These are phyloP conservation scores for Penicillium canariense DNA, from an alignment of 495 filamentous ascomycete species.

Conservation along the genomic window DNA sequence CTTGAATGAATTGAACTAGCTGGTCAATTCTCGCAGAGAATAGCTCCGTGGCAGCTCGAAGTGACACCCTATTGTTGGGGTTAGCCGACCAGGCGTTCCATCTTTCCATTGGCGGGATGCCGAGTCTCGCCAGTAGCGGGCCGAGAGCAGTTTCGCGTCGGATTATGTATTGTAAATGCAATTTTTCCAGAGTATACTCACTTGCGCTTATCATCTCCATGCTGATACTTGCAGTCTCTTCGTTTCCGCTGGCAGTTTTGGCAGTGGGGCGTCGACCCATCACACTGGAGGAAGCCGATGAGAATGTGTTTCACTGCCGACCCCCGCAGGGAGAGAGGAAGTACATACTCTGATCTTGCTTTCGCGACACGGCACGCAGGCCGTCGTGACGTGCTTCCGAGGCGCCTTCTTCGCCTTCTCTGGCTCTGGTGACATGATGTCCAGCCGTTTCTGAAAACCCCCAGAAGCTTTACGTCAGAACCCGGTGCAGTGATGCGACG, in stretches of 20 bases:
- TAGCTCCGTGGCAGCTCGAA: slow-evolving; percentile 47
- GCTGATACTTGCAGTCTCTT: slow-evolving; percentile 48
- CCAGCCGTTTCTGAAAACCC: not conserved
- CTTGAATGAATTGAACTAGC: slow-evolving; percentile 45
- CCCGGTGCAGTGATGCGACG: not conserved
- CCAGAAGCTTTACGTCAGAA: not conserved
- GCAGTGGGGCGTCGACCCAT: slow-evolving; percentile 45
- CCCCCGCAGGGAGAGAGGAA: not conserved
- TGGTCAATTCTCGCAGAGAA: slow-evolving; percentile 49
- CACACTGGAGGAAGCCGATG: slow-evolving; percentile 32
- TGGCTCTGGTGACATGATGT: slow-evolving; percentile 30
- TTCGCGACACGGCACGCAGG: slow-evolving; percentile 50
- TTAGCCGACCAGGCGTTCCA: slow-evolving; percentile 4
- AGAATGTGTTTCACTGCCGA: slow-evolving; percentile 3
- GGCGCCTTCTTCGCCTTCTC: slow-evolving; percentile 38
- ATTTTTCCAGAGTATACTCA: slow-evolving; percentile 20
- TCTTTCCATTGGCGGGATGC: not conserved
- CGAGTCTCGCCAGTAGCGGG: not conserved
- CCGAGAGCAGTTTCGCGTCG: not conserved
- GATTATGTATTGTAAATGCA: not conserved
- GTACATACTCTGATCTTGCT: slow-evolving; percentile 47
- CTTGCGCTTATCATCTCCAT: slow-evolving; percentile 51
- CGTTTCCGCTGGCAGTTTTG: slow-evolving; percentile 49
- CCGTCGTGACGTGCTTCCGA: slow-evolving; percentile 48
- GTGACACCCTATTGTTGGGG: slow-evolving; percentile 37